Evolutionary conservation across 768 basidiomycete genomes (phyloP), one percentile per base, ranked within the genome.

Genomic region (Pilatotrama ljubarskyi): DNA sequence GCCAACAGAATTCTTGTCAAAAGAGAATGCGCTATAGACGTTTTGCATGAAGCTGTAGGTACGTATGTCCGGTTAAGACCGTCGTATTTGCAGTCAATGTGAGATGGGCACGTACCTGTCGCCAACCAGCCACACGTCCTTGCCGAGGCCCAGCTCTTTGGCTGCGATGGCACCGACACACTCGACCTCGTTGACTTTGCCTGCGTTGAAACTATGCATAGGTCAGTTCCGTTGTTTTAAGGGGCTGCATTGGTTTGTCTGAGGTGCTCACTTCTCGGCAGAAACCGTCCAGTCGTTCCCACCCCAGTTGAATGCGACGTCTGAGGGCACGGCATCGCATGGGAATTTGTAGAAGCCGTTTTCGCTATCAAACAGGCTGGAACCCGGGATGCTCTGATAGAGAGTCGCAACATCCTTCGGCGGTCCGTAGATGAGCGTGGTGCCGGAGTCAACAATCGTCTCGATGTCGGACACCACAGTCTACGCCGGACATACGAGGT

Each of bases 391-490:
- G n/a, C 20, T 35, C 20, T 42, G 17, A 54, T 66, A 72, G 55
- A 73, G 50, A 18, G 3, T 15, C 32, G 52, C 50, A 11, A 68
- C 72, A 8, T 20, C 25, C 15, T 36, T 37, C 0, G 70, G 43
- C n/a, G 66, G 53, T 8, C 61, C 72, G 26, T 40, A 41, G 44
- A 61, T 55, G 51, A 54, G 37, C 32, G 47, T 54, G 9, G 52
- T 64, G 40, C 73, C 73, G 9, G 67, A 61, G 61, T 72, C 70
- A 56, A 67, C 62, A 48, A 67, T 54, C 20, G 70, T 57, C 24
- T 35, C 20, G 35, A 59, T n/a, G 29, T 46, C 10, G 32, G 17
- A 18, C 5, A 51, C 5, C 8, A 40, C 64, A 11, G 61, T 10
- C 29, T 32, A 10, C 10, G 29, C 29, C 5, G 4, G 10, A 32